Percentiles rank a stretch among this genome's conserved stretches.
phyloP scores from a whole-genome alignment of 2,329 filamentous ascomycete genomes.

The Penicillium sp. region DNA sequence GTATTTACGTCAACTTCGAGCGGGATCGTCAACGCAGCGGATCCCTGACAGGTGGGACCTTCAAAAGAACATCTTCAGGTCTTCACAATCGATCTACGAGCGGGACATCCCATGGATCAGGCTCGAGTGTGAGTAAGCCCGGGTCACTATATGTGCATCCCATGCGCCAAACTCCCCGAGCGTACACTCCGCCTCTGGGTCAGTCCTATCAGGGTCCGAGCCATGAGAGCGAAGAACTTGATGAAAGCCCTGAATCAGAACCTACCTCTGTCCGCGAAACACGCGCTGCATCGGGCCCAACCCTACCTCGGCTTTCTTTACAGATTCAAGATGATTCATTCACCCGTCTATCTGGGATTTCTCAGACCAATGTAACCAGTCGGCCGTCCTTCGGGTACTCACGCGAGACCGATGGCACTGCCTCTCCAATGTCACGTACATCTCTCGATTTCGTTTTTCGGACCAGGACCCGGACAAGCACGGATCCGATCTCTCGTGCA shows the following conservation, averaged over 20 bases:
- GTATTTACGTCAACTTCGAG: conserved; percentile 46
- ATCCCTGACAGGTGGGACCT: conserved; percentile 34
- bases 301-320: conserved; percentile 32
- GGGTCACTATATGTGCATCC: conserved; percentile 53
- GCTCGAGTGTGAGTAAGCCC: conserved; percentile 48
- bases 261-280: conserved; percentile 13
- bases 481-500: conserved; percentile 53
- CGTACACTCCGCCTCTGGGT: conserved; percentile 52
- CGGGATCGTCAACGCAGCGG: conserved; percentile 36
- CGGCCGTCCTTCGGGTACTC: conserved; percentile 48
- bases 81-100: conserved; percentile 53
- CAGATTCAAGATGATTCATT: conserved; percentile 42
- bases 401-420: conserved; percentile 50
- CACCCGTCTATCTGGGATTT: conserved; percentile 49
- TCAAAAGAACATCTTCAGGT: conserved; percentile 41
- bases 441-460: conserved; percentile 56
- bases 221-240: conserved; percentile 44
- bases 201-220: conserved; percentile 50
- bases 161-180: conserved; percentile 54
- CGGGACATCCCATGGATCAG: conserved; percentile 49
- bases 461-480: conserved; percentile 48
- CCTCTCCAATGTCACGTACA: conserved; percentile 52
- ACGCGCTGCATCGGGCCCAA: conserved; percentile 32
- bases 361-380: conserved; percentile 52
- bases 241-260: conserved; percentile 48